A percentile compares a stretch with the other conserved stretches of the same genome.
These are phyloP conservation scores for Mucor sp. DNA, from an alignment of 371 early-diverging fungal species.

Conservation along the genomic window DNA sequence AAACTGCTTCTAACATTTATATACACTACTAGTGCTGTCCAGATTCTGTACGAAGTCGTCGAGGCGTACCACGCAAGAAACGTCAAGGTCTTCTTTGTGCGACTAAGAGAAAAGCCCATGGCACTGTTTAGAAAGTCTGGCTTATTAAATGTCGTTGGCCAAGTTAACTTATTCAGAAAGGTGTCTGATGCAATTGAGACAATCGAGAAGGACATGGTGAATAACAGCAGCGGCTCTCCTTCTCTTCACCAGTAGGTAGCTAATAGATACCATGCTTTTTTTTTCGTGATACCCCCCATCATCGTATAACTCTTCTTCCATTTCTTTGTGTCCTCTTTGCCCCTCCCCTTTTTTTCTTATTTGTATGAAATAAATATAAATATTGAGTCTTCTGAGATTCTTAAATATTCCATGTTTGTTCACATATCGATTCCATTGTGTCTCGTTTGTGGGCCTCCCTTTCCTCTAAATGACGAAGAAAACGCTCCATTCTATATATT, in stretches of 20 bases:
- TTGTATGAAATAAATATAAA: background rate
- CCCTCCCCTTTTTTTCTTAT: background rate
- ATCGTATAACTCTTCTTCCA: background rate
- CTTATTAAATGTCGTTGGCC: slow-evolving; percentile 64
- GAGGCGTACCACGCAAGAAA: slow-evolving; percentile 74
- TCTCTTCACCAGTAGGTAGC: background rate
- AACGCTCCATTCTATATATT: background rate
- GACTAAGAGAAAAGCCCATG: slow-evolving; percentile 69
- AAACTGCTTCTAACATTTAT: background rate
- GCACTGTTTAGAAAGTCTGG: slow-evolving; percentile 72
- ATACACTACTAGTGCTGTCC: slow-evolving; percentile 69
- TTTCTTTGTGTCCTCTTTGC: background rate
- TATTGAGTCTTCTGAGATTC: background rate
- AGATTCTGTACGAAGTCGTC: slow-evolving; percentile 85
- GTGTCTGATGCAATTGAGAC: slow-evolving; percentile 63
- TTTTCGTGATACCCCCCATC: slow-evolving; percentile 1
- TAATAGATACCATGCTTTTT: background rate
- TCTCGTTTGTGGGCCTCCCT: background rate
- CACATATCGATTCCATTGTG: background rate
- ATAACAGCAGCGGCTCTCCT: background rate
- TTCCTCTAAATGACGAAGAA: background rate
- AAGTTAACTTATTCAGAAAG: slow-evolving; percentile 64
- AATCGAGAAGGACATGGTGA: slow-evolving; percentile 49
- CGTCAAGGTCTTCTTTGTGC: slow-evolving; percentile 86
- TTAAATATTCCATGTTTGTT: background rate